Conservation (phyloP, 2,329 filamentous ascomycete species). For the Trichocomaceae sp. region DNA sequence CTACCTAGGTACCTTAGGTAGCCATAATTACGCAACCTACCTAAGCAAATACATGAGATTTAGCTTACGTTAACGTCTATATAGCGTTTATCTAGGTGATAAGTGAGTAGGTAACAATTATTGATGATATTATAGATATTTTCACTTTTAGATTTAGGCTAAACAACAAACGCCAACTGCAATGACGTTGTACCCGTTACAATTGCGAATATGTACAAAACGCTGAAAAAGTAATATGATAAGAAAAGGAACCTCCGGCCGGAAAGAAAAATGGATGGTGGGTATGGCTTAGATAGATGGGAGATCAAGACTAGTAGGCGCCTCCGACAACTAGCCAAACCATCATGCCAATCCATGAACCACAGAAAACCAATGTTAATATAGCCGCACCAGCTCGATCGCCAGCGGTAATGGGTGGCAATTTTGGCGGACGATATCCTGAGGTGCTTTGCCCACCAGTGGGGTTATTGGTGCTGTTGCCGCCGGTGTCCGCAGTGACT, state of each 20-base stretch:
- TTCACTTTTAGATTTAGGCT: background rate
- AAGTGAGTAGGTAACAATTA: background rate
- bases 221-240: background rate
- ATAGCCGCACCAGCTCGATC: conserved; percentile 16
- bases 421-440: conserved; percentile 8
- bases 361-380: conserved; percentile 13
- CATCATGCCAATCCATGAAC: conserved; percentile 15
- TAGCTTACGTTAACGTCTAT: background rate
- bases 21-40: no score
- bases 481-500: conserved; percentile 47
- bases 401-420: conserved; percentile 9
- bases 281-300: background rate
- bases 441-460: conserved; percentile 32
- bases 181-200: background rate
- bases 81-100: background rate
- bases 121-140: background rate
- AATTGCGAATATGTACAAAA: background rate
- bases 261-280: background rate
- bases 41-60: background rate
- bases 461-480: conserved; percentile 49
- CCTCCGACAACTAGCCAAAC: conserved; percentile 16
- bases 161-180: conserved; percentile 2
- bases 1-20: background rate
- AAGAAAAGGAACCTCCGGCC: background rate
- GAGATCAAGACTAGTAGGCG: background rate